Evolutionary conservation across 2,329 filamentous ascomycete genomes (phyloP).

Genomic region (Pseudocercospora macadamiae): DNA sequence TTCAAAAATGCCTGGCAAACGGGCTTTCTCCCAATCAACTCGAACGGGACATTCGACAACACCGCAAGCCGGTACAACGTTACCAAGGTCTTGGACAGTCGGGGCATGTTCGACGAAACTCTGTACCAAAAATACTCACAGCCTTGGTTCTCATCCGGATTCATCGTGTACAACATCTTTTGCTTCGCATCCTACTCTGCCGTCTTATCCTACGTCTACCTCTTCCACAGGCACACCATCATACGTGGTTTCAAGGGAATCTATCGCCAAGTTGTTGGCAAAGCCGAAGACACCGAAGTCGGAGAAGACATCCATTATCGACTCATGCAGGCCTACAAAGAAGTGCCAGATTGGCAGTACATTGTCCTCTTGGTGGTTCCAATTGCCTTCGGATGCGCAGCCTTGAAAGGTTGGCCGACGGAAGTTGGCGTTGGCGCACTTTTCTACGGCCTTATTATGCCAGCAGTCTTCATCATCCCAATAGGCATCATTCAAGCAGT

Average conservation of each 20-base stretch:
- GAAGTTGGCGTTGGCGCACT: conserved; percentile 82
- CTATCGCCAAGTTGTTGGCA: not conserved
- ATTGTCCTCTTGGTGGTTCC: conserved; percentile 15
- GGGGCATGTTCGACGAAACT: conserved; percentile 74
- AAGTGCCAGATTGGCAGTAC: conserved; percentile 81
- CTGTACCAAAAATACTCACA: conserved; percentile 78
- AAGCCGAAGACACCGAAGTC: conserved; percentile 12
- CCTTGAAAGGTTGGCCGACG: conserved; percentile 64
- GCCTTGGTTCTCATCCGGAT: conserved; percentile 47
- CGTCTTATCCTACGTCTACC: conserved; percentile 12
- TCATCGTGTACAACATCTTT: conserved; percentile 15
- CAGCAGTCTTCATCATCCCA: conserved; percentile 66
- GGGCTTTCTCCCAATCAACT: conserved; percentile 83
- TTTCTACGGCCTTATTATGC: conserved; percentile 55
- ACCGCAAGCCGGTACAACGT: conserved; percentile 78
- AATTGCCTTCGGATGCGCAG: conserved; percentile 21
- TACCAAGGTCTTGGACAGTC: conserved; percentile 71
- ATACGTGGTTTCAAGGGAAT: conserved; percentile 8
- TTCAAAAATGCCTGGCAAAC: conserved; percentile 79
- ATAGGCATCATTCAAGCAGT: conserved; percentile 94
- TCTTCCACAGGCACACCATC: conserved; percentile 13
- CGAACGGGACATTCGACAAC: conserved; percentile 81
- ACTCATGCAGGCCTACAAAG: conserved; percentile 78
- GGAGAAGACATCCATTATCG: conserved; percentile 79
- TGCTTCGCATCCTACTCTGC: conserved; percentile 15